phyloP scores from a whole-genome alignment of 495 filamentous ascomycete species.

The Daldinia bambusicola region DNA sequence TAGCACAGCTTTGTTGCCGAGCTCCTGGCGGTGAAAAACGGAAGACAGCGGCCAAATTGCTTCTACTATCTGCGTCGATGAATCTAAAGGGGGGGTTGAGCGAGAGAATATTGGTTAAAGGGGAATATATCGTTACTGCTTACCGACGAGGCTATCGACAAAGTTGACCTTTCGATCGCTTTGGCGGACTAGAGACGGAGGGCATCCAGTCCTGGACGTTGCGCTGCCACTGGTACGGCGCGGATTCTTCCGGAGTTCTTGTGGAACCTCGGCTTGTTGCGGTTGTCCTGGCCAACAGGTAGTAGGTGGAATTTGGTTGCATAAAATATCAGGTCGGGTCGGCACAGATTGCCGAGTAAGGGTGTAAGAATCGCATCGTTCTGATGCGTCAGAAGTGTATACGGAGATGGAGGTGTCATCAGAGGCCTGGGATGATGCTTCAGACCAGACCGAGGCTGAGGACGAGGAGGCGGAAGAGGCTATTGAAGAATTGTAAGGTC shows the following conservation, averaged over 20 bases:
- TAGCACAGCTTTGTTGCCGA: conserved; percentile 75
- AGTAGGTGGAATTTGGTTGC: conserved; percentile 21
- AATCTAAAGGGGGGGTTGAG: conserved; percentile 71
- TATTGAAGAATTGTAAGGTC: conserved; percentile 73
- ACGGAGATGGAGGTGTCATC: conserved; percentile 62
- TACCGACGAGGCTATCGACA: conserved; percentile 98
- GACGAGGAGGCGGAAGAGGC: conserved; percentile 79
- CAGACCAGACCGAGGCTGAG: conserved; percentile 81
- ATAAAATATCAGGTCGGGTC: conserved; percentile 24
- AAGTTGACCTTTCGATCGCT: conserved; percentile 94
- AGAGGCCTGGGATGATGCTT: conserved; percentile 70
- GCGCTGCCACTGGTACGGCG: conserved; percentile 72
- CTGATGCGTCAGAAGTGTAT: conserved; percentile 54
- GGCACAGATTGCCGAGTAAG: conserved; percentile 23
- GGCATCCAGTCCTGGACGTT: conserved; percentile 69
- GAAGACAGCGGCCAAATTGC: conserved; percentile 92
- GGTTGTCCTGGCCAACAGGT: conserved; percentile 38
- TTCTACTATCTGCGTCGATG: conserved; percentile 96
- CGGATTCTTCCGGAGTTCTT: conserved; percentile 81
- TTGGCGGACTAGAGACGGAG: conserved; percentile 87
- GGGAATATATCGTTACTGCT: conserved; percentile 57
- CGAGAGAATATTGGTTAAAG: conserved; percentile 30
- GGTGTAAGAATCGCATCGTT: conserved; percentile 55
- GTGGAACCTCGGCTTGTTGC: conserved; percentile 62
- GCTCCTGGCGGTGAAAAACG: conserved; percentile 65